Base-by-base conservation (phyloP, 352 stramenopile genomes). In the Globisporangium uncinulatum region DNA sequence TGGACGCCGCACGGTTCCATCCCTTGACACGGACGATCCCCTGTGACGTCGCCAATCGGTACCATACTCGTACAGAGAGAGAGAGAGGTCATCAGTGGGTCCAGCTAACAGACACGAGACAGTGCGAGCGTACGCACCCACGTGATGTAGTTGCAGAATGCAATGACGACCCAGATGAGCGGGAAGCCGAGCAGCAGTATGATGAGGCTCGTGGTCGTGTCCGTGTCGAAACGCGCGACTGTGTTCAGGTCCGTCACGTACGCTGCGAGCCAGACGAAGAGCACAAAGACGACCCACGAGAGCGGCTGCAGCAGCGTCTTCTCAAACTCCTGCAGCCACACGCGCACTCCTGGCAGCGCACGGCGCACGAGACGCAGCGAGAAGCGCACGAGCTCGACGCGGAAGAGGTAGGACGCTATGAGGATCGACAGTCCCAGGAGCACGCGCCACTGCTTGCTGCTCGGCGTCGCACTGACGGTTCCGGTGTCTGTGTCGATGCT, bases 281-380 rank as follows among this genome's bases (percentile, higher is more conserved):
- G 64, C 32, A 94, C 69, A 61, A 92, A 92, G 15, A 94, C 76
- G 37, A 91, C 76, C 79, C 82, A 94, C 0, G 84, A 89, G 0
- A 94, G 66, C 44, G 84, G 84, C 34, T 71, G 67, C 54, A 90
- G 49, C 21, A 94, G 65, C 59, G 74, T 86, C 56, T 92, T 92
- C 59, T 94, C 84, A 57, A 94, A 92, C 70, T 94, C 78, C 39
- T 84, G 79, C 49, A 94, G 72, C 76, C 77, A 92, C n/a, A 79
- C 71, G 50, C 83, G 72, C 31, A 82, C 65, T 42, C 68, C 67
- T 2, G 82, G 79, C 19, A 87, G 34, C 20, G 78, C 72, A 17
- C 84, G 82, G n/a, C 79, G 72, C 59, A 65, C 67, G 8, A 94
- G 65, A 14, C 74, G 75, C 49, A 94, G 67, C 43, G 74, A 82